Evolutionary conservation across 73 alveolate species (phyloP).

Genomic region (Tetrahymena borealis): DNA sequence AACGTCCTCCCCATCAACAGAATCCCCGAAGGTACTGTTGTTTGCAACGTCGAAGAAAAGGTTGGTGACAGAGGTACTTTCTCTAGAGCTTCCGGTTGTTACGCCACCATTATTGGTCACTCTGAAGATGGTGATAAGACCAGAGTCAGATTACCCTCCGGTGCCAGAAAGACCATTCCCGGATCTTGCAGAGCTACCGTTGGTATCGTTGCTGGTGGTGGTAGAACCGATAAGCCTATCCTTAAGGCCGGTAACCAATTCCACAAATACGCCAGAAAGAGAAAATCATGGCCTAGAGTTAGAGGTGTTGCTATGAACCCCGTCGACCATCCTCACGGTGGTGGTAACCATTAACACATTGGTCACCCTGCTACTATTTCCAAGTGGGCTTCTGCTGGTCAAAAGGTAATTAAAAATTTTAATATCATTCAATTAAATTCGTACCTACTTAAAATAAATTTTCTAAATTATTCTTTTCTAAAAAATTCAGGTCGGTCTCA

Average conservation of each 20-base stretch:
- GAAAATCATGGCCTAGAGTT: slow-evolving; percentile 91
- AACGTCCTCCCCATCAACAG: slow-evolving; percentile 86
- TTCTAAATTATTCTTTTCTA: background rate
- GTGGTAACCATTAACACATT: slow-evolving; percentile 96
- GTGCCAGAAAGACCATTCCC: slow-evolving; percentile 76
- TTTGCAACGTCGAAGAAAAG: slow-evolving; percentile 81
- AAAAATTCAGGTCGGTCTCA: slow-evolving; percentile 55
- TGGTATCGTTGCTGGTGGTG: slow-evolving; percentile 97
- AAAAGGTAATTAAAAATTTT: slow-evolving; percentile 53
- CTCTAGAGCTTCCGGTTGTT: slow-evolving; percentile 88
- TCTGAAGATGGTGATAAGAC: slow-evolving; percentile 76
- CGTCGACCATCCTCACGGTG: slow-evolving; percentile 98
- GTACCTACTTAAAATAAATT: background rate
- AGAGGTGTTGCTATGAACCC: slow-evolving; percentile 98
- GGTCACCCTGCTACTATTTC: slow-evolving; percentile 94
- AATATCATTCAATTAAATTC: background rate
- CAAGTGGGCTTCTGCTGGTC: slow-evolving; percentile 88
- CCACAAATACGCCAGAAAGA: slow-evolving; percentile 85
- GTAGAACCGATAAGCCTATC: slow-evolving; percentile 93
- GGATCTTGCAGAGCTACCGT: slow-evolving; percentile 89
- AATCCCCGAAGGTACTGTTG: slow-evolving; percentile 94
- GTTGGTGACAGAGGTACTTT: slow-evolving; percentile 90
- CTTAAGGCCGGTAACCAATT: slow-evolving; percentile 90
- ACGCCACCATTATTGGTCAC: slow-evolving; percentile 86
- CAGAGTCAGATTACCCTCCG: slow-evolving; percentile 79